phyloP scores from a whole-genome alignment of 371 early-diverging fungal species.

The Mucor indicus region DNA sequence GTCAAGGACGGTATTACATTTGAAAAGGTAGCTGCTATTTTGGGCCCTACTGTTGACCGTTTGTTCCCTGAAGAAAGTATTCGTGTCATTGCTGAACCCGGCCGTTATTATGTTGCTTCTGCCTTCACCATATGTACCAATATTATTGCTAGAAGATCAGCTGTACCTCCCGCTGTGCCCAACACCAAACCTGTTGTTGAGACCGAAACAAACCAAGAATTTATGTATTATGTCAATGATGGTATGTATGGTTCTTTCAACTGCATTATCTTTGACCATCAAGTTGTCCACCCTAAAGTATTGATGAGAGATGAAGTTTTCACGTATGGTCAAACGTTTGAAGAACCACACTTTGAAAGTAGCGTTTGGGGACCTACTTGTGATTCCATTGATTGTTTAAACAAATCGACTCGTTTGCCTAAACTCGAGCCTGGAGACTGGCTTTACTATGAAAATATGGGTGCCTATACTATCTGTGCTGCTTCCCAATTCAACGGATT shows the following conservation, averaged over 20 bases:
- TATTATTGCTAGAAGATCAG: conserved; percentile 85
- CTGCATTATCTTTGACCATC: conserved; percentile 97
- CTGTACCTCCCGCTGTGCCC: conserved; percentile 34
- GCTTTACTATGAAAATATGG: conserved; percentile 95
- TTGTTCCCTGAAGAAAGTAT: conserved; percentile 71
- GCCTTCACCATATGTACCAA: conserved; percentile 93
- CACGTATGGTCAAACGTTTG: conserved; percentile 28
- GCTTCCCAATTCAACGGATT: conserved; percentile 93
- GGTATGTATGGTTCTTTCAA: conserved; percentile 98
- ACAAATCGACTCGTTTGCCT: conserved; percentile 68
- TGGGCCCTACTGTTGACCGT: conserved; percentile 76
- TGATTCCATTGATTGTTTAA: conserved; percentile 95
- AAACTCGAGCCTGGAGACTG: conserved; percentile 93
- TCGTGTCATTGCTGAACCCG: conserved; percentile 96
- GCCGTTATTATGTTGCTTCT: conserved; percentile 92
- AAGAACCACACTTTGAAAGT: conserved; percentile 47
- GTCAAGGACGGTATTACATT: conserved; percentile 77
- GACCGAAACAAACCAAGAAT: conserved; percentile 50
- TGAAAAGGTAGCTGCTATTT: conserved; percentile 78
- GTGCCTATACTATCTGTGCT: conserved; percentile 93
- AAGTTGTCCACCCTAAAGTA: conserved; percentile 64
- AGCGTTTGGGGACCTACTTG: conserved; percentile 98
- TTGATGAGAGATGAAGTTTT: conserved; percentile 43
- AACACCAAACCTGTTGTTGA: conserved; percentile 7
- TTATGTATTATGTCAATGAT: conserved; percentile 97